Evolutionary conservation across 2,329 filamentous ascomycete genomes (phyloP).

Genomic region (Calonectria naviculata): DNA sequence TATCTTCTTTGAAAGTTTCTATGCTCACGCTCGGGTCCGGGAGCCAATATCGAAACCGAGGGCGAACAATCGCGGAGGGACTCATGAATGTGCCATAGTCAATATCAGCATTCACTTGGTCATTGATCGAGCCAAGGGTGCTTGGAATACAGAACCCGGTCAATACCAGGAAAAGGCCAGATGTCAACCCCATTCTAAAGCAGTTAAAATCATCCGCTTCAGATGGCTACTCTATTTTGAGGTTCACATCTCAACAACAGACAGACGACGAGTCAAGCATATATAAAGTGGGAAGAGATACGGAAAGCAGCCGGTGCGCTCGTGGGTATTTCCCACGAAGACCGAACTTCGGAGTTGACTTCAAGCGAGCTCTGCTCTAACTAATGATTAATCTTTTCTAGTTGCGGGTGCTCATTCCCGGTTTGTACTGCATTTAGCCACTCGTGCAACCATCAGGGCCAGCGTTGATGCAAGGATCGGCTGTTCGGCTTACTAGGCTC

Average conservation of each 20-base stretch:
- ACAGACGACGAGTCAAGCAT: neutral
- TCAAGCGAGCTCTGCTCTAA: neutral
- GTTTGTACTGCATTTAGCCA: neutral
- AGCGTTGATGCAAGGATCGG: too few species aligned
- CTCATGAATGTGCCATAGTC: slow-evolving; percentile 1
- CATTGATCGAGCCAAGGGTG: neutral
- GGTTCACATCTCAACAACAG: neutral
- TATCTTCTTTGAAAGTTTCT: neutral
- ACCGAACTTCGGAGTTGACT: neutral
- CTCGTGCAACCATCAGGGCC: neutral
- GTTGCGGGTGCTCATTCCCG: neutral
- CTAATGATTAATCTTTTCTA: neutral
- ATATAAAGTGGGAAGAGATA: neutral
- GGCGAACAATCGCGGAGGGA: neutral
- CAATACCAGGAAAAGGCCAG: neutral
- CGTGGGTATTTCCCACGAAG: neutral
- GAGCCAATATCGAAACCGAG: slow-evolving; percentile 20
- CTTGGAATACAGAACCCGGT: neutral
- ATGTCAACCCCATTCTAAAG: neutral
- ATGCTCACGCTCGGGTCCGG: slow-evolving; percentile 13
- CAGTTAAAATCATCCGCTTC: neutral
- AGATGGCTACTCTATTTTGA: neutral
- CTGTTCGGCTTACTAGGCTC: too few species aligned
- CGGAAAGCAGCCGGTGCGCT: neutral
- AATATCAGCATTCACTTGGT: slow-evolving; percentile 1